Conservation (phyloP, 1,284 basidiomycete species). For the Filobasidium uniguttulatum region DNA sequence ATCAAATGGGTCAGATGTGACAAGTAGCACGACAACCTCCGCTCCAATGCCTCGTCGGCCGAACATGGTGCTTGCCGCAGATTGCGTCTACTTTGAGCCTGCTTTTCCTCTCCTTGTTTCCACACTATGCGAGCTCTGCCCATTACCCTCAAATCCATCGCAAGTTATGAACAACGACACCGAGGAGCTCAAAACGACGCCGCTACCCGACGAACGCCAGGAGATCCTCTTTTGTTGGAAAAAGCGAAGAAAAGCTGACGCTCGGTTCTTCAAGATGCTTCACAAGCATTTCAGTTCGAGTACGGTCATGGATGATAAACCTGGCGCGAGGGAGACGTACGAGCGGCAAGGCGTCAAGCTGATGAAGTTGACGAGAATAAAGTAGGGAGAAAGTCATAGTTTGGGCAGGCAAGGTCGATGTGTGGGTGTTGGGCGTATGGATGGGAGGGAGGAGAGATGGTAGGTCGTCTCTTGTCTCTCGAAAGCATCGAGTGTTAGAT, state of each 20-base stretch:
- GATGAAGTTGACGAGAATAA: slow-evolving; percentile 22
- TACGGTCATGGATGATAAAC: slow-evolving; percentile 27
- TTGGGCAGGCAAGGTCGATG: too few species aligned
- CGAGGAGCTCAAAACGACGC: too few species aligned
- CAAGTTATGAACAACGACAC: too few species aligned
- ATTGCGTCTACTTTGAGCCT: slow-evolving; percentile 94
- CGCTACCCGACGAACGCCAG: slow-evolving; percentile 41
- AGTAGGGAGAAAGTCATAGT: too few species aligned
- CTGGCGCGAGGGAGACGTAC: slow-evolving; percentile 30
- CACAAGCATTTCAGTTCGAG: slow-evolving; percentile 61
- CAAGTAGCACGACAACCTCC: slow-evolving; percentile 22
- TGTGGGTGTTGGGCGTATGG: too few species aligned
- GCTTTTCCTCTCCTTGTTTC: slow-evolving; percentile 75
- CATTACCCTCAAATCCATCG: too few species aligned
- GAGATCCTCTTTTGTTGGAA: slow-evolving; percentile 85
- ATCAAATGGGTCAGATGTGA: too few species aligned
- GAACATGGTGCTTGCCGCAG: slow-evolving; percentile 66
- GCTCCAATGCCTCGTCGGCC: slow-evolving; percentile 35
- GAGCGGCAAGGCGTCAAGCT: slow-evolving; percentile 30
- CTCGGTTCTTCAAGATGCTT: slow-evolving; percentile 69
- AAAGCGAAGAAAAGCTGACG: slow-evolving; percentile 87
- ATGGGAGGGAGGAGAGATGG: too few species aligned
- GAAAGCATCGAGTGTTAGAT: too few species aligned
- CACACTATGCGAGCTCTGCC: slow-evolving; percentile 55
- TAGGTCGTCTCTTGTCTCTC: too few species aligned